Evolutionary conservation across 2,329 filamentous ascomycete species (phyloP), one percentile per base, ranked within the genome.

Genomic region (Gnomoniopsis sp.): DNA sequence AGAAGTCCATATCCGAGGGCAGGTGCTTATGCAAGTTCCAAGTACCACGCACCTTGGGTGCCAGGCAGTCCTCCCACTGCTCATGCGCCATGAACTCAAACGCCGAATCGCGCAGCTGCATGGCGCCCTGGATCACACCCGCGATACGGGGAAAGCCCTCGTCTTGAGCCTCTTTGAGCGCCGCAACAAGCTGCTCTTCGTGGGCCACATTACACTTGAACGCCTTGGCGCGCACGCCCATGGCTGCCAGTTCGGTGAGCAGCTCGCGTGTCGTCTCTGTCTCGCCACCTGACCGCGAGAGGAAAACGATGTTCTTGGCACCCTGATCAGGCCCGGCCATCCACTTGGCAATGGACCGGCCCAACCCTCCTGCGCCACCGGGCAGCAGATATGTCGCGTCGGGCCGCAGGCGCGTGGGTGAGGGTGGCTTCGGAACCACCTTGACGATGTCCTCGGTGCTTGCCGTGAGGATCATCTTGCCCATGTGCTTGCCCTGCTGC

Each of bases 391-490:
- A 74, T 1, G 65, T 68, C 6, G 68, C 67, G 41, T 70, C 64
- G 0, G 60, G 14, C 0, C 61, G 33, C 10, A 71, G 62, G 44
- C 38, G 49, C n/a, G 53, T 47, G 10, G 48, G 48, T 33, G n/a
- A n/a, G 1, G 43, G 53, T 14, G 55, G 55, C 53, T 56, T 51
- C 22, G 57, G 57, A 10, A 41, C 50, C 1, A 70, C 65, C 38
- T 63, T 65, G 43, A 68, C 64, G 22, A 66, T 2, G 8, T 60
- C 55, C 6, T 64, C 64, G 1, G 63, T 56, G 10, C 47, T 55
- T 17, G 70, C 58, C 1, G 66, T 62, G 2, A 77, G 57, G 21
- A 78, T 67, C n/a, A 78, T 70, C 54, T 79, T 79, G 0, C 59
- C 59, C 6, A 61, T 58, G 33, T 62, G 58, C 55, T 62, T 62